These are phyloP conservation scores for Suhomyces faveliae DNA, from an alignment of 805 yeast genomes.

Conservation along the genomic window DNA sequence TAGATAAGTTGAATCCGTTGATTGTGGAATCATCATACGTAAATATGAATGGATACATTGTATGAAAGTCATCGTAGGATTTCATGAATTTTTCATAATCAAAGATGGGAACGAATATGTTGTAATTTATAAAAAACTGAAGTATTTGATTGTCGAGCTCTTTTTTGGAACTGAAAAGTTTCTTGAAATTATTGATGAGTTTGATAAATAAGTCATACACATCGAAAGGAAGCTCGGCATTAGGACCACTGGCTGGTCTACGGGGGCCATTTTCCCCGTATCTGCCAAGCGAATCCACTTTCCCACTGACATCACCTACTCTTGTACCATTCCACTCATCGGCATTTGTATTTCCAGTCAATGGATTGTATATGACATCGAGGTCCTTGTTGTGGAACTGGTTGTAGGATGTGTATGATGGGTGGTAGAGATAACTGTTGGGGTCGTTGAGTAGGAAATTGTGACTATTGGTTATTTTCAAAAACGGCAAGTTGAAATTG, in stretches of 20 bases:
- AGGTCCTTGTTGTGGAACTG: constrained; percentile 36
- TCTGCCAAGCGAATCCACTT: constrained; percentile 4
- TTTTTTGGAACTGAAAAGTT: constrained; percentile 34
- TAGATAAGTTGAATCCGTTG: constrained; percentile 46
- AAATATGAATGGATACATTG: constrained; percentile 48
- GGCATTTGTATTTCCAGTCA: constrained; percentile 24
- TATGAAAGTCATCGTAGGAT: constrained; percentile 47
- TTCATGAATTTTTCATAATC: constrained; percentile 54
- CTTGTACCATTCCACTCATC: neutral
- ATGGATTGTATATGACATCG: constrained; percentile 40
- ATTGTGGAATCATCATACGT: constrained; percentile 47
- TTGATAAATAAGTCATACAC: constrained; percentile 44
- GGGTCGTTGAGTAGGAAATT: constrained; percentile 42
- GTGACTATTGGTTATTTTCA: constrained; percentile 45
- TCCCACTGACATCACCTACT: constrained; percentile 5
- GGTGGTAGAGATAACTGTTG: constrained; percentile 41
- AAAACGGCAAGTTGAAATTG: constrained; percentile 42
- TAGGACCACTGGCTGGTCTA: constrained; percentile 5
- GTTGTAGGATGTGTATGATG: constrained; percentile 36
- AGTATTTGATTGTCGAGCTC: constrained; percentile 48
- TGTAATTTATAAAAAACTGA: constrained; percentile 51
- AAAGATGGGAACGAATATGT: constrained; percentile 53
- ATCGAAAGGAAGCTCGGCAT: constrained; percentile 34
- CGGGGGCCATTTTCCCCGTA: neutral
- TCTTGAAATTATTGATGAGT: constrained; percentile 43